Evolutionary conservation across 305 asterid species (phyloP).

Genomic region (Fraxinus albicans): DNA sequence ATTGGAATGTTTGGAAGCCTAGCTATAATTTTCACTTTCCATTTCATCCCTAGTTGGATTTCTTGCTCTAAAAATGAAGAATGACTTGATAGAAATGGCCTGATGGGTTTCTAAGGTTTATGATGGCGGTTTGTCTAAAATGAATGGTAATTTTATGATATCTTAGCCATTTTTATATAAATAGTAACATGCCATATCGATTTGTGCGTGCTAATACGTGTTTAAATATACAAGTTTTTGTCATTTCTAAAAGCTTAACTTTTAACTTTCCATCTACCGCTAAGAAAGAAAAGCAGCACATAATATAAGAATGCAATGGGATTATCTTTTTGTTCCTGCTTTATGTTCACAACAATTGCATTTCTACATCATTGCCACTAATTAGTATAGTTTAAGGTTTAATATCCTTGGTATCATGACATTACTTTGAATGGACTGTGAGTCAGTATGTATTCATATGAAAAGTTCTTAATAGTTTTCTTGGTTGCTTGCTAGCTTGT

Average conservation of each 20-base stretch:
- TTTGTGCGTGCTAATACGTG: not conserved
- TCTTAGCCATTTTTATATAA: not conserved
- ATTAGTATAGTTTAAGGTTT: not conserved
- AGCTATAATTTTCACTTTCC: not conserved
- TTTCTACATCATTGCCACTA: not conserved
- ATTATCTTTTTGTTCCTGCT: not conserved
- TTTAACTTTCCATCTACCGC: not conserved
- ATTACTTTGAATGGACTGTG: conserved; percentile 38
- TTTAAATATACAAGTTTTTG: not conserved
- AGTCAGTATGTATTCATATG: conserved; percentile 40
- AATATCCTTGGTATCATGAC: conserved; percentile 10
- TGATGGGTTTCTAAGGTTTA: not conserved
- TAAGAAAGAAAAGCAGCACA: not conserved
- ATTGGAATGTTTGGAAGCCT: not conserved
- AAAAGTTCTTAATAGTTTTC: conserved; percentile 33
- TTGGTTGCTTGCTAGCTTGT: conserved; percentile 33
- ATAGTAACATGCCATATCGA: not conserved
- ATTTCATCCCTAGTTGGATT: not conserved
- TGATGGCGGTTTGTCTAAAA: not conserved
- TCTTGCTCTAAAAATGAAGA: not conserved
- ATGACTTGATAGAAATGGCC: not conserved
- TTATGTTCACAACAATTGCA: not conserved
- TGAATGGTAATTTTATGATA: not conserved
- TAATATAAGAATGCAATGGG: not conserved
- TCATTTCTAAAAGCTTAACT: not conserved